phyloP scores from a whole-genome alignment of 2,329 filamentous ascomycete species.

The Rutstroemia sp. region DNA sequence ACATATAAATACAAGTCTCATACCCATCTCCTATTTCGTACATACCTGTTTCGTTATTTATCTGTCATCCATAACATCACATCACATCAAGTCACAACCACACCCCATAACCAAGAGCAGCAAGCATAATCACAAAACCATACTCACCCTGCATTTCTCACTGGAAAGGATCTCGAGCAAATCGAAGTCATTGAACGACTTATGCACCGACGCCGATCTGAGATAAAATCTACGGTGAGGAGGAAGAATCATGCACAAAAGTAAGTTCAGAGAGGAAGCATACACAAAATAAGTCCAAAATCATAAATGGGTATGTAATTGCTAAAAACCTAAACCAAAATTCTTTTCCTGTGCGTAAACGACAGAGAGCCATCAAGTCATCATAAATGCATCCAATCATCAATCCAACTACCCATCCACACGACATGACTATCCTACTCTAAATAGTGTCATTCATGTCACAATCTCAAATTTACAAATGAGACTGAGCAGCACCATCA shows the following conservation, averaged over 20 bases:
- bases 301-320: neutral
- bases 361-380: neutral
- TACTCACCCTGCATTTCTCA: slow-evolving; percentile 16
- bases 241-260: neutral
- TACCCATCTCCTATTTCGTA: neutral
- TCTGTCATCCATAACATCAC: neutral
- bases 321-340: neutral
- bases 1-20: no score
- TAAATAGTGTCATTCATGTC: neutral
- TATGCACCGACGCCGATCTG: slow-evolving; percentile 21
- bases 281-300: neutral
- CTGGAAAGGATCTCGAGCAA: slow-evolving; percentile 19
- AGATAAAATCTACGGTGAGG: neutral
- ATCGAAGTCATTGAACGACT: slow-evolving; percentile 26
- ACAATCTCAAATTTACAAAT: neutral
- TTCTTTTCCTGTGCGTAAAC: neutral
- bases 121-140: neutral
- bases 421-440: neutral
- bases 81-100: neutral
- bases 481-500: slow-evolving; percentile 8
- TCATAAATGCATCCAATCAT: neutral
- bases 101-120: neutral
- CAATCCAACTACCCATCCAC: neutral
- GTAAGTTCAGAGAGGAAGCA: no score
- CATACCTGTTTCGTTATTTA: neutral